A percentile compares a stretch with the other conserved stretches of the same genome.
These are phyloP conservation scores for Nicotiana undulata DNA, from an alignment of 257 asterid species.

Conservation along the genomic window DNA sequence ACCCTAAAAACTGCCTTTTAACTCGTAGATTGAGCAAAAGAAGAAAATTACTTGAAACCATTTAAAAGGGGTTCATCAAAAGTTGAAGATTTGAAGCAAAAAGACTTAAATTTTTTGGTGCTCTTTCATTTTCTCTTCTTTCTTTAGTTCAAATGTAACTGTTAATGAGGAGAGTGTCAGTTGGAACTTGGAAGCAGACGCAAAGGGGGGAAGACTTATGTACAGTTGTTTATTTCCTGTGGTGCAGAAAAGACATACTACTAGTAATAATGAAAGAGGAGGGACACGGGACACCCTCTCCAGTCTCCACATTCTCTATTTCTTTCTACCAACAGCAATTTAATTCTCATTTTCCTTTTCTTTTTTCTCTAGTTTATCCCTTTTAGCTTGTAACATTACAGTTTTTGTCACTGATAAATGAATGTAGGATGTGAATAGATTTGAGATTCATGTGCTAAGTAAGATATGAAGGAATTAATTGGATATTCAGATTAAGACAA, in stretches of 20 bases:
- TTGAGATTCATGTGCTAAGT: background rate
- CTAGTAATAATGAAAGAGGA: background rate
- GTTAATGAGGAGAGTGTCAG: conserved; percentile 4
- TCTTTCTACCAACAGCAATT: background rate
- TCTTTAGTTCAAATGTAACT: background rate
- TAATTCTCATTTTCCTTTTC: background rate
- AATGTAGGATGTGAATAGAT: background rate
- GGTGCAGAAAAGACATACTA: background rate
- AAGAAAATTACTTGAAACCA: background rate
- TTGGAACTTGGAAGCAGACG: conserved; percentile 11
- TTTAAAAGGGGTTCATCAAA: background rate
- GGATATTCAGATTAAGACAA: background rate
- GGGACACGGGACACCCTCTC: conserved; percentile 1
- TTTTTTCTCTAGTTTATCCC: background rate
- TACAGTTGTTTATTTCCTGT: background rate
- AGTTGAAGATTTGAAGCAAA: background rate
- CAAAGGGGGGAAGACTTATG: background rate
- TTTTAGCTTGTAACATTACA: background rate
- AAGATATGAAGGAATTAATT: background rate
- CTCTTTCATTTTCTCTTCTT: background rate
- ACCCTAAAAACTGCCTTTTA: background rate
- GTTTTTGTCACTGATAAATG: background rate
- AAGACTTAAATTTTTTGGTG: background rate
- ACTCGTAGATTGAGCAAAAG: background rate
- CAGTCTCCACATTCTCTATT: background rate